Evolutionary conservation across 345 rosid genomes (phyloP), one percentile per base, ranked within the genome.

Genomic region (Citrus sp.): DNA sequence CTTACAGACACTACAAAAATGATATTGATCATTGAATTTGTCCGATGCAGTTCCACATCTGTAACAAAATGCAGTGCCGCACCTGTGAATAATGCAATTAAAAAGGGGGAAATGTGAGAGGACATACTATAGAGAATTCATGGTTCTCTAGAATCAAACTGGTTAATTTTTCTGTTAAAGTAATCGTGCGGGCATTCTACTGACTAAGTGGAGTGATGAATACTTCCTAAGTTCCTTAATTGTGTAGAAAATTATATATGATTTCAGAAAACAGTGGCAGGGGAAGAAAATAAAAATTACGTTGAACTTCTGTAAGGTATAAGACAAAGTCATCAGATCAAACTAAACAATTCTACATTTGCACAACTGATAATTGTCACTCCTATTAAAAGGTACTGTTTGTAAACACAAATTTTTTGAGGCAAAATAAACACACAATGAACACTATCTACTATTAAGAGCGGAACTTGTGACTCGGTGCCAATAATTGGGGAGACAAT

Each of bases 11-110:
- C 38, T 3, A 65, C 88, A 87, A 61, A 38, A 69, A 69, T 69
- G 72, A 4, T 69, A 7, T 25, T 2, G 72, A 69, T 69, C 9
- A 3, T 30, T n/a, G 32, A 67, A 37, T 24, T 24, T 25, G 49
- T 69, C 19, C 34, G 25, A 30, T 14, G 49, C 56, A 40, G 74
- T 22, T 78, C 86, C 87, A 77, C 93, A 90, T 4, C 49, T 69
- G 84, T 87, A 90, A 62, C 91, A 87, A 78, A 88, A 88, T 55
- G 82, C 87, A 49, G 75, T 66, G 13, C 86, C 87, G 72, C 91
- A 90, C 79, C 91, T 88, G 78, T 27, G 22, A 74, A 30, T 9
- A 30, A 60, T 5, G 7, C 37, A 67, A 4, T 42, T 32, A 5
- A 21, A 60, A 60, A 7, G 19, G 9, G 8, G 3, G 27, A 56